Conservation (phyloP, 2,329 filamentous ascomycete genomes). For the Diaporthe citriasiana region DNA sequence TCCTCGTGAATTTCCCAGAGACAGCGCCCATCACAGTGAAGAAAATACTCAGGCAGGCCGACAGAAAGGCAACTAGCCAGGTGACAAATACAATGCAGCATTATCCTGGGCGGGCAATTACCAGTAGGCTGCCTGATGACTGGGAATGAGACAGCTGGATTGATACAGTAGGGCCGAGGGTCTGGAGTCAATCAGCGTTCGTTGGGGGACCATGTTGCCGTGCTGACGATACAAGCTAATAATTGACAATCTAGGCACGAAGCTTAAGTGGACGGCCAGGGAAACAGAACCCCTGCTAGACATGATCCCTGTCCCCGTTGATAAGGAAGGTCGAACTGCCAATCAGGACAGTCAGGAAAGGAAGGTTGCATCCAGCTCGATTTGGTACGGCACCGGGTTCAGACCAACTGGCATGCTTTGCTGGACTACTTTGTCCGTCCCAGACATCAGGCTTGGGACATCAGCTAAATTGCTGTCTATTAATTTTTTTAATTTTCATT, state of each 20-base stretch:
- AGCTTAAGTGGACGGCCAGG: slow-evolving; percentile 3
- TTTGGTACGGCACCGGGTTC: slow-evolving; percentile 7
- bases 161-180: background rate
- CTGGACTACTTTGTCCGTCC: background rate
- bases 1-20: background rate
- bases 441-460: background rate
- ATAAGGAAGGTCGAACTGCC: slow-evolving; percentile 8
- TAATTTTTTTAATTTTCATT: background rate
- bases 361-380: slow-evolving; percentile 18
- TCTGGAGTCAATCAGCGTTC: background rate
- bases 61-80: background rate
- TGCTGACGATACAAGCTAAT: background rate
- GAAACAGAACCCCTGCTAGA: background rate
- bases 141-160: background rate
- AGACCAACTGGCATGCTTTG: background rate
- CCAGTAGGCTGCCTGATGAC: background rate
- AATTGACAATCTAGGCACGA: slow-evolving; percentile 25
- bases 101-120: background rate
- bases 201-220: background rate
- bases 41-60: no score
- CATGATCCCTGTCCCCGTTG: slow-evolving; percentile 11
- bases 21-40: background rate
- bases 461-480: no score
- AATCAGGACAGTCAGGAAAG: slow-evolving; percentile 27
- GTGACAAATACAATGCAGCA: background rate